phyloP scores from a whole-genome alignment of 2,329 filamentous ascomycete genomes.

The Colletotrichum sansevieriae region DNA sequence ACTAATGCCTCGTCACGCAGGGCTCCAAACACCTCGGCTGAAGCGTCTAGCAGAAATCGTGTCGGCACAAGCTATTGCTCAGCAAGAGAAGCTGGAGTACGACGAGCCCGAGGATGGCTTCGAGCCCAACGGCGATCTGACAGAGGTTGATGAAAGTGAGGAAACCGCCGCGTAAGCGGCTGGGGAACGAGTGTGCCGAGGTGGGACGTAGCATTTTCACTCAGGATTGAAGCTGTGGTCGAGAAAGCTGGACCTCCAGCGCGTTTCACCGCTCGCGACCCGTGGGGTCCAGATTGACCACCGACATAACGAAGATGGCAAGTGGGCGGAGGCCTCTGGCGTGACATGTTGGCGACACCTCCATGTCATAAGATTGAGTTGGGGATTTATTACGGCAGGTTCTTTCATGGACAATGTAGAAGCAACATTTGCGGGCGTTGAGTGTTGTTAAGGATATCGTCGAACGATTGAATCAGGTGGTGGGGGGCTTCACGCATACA shows the following conservation, averaged over 20 bases:
- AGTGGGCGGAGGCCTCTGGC: conserved; percentile 4
- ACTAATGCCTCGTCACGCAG: conserved; percentile 59
- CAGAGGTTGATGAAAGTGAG: conserved; percentile 64
- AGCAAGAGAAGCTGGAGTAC: conserved; percentile 87
- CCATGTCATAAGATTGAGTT: conserved; percentile 19
- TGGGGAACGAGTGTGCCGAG: not conserved
- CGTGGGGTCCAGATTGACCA: conserved; percentile 3
- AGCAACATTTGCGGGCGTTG: conserved; percentile 30
- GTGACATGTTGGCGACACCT: conserved; percentile 9
- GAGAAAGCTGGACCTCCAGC: conserved; percentile 3
- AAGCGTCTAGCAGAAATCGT: conserved; percentile 99
- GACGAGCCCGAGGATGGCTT: conserved; percentile 57
- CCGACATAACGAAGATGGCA: conserved; percentile 31
- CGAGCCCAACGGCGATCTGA: conserved; percentile 64
- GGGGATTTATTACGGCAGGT: conserved; percentile 24
- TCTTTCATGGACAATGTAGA: conserved; percentile 39
- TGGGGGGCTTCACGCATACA: not conserved
- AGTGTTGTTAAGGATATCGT: conserved; percentile 36
- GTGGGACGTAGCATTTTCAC: conserved; percentile 2
- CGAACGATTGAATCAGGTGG: conserved; percentile 9
- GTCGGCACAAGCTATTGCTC: conserved; percentile 93
- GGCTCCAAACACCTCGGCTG: conserved; percentile 94
- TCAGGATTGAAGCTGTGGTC: not conserved
- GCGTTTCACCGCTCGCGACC: conserved; percentile 10
- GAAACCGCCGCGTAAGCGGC: conserved; percentile 38